Base-by-base conservation (phyloP, 805 yeast species). In the Myxozyma udenii region DNA sequence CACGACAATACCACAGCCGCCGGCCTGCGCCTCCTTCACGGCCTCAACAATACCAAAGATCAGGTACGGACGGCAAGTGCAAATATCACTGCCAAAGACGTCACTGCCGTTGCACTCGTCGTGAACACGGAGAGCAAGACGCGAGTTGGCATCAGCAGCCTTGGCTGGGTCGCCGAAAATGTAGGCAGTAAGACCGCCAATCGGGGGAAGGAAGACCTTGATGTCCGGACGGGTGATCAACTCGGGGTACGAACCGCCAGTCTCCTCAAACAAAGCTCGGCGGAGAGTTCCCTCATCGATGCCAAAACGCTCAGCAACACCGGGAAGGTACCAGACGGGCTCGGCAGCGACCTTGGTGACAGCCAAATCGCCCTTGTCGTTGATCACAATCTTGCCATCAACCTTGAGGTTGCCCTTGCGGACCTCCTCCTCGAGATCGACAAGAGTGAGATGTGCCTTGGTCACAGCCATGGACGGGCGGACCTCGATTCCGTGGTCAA, bases 101-200 rank as follows among this genome's bases (percentile, higher is more conserved):
- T 81, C 86, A 14, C 84, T 79, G 24, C 86, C 85, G 46, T 82
- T 81, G 66, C 87, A 81, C 63, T 81, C 85, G 65, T 81, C 87
- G 61, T 81, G 86, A 35, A 81, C 72, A 66, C 87, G 76, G 51
- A 81, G 66, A 3, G 85, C 82, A 48, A 81, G 68, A 55, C 72
- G 73, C 62, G 71, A 74, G 36, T 68, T 66, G 32, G 80, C 77
- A 58, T 79, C 78, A 14, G 83, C 72, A 35, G 81, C 69, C 56
- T 74, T 64, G 23, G 70, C 74, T 33, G 84, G 83, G 57, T 81
- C 74, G 53, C 86, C 86, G 65, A 81, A 80, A 53, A 81, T 80
- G 66, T 81, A 81, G 19, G 78, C 85, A 4, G 86, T 81, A 48
- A 76, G 64, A 14, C 86, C 86, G 39, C 87, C 87, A 64, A 81